Evolutionary conservation across 176 grass and related monocot genomes (phyloP), one percentile per base, ranked within the genome.

Genomic region (Cymbopogon citratus): DNA sequence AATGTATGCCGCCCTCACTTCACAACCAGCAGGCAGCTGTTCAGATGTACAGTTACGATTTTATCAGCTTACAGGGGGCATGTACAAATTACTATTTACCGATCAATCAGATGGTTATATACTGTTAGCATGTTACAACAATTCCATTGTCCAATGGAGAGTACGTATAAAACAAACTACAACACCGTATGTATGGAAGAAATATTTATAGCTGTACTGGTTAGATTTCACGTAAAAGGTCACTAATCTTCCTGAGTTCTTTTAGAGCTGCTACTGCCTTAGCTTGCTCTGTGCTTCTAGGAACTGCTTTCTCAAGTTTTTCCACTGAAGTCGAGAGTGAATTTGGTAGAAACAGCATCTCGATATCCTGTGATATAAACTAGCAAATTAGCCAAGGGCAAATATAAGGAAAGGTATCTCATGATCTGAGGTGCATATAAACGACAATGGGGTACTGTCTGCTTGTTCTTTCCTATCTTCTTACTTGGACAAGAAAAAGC

Each of bases 221-320:
- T 96, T 87, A 96, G 28, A 92, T 83, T 77, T 41, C 72, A 49
- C 80, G 54, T 66, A 99, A 61, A 62, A 88, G 85, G 75, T 86
- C 76, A 62, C 92, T 91, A 19, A 99, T 90, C 75, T 88, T 99
- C 75, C 74, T 80, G 45, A 99, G 92, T 76, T 95, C 80, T 70
- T 95, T 67, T 0, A 99, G 60, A 78, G 96, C 91, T 74, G 79
- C 62, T 43, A 82, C 34, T 2, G 72, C 80, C 44, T 81, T 85
- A 68, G 56, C 80, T 83, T 86, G 88, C 41, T 88, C 86, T 77
- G 62, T 77, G 40, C 44, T 76, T 78, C 79, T 72, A 60, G 80
- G 57, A 71, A 81, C 76, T 69, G 48, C 49, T 84, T 70, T 78
- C 46, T 62, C 56, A 18, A 45, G 62, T 73, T 34, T 75, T 51